Conservation (phyloP, 2,329 filamentous ascomycete genomes). For the Cryphonectria carpinicola region DNA sequence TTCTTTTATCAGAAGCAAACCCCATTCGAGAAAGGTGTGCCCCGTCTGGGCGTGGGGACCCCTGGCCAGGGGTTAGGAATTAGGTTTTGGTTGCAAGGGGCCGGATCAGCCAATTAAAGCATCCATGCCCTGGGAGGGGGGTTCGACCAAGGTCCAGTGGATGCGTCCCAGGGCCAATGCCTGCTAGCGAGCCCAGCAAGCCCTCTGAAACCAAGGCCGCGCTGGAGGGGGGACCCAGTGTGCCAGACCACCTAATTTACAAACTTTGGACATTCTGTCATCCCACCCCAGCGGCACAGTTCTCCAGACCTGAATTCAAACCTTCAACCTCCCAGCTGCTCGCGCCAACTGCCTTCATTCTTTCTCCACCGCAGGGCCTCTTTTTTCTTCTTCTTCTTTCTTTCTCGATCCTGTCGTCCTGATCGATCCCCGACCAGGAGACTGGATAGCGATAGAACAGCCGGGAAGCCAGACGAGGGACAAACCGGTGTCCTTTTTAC, state of each 20-base stretch:
- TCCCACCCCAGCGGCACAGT: not conserved
- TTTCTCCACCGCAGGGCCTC: not conserved
- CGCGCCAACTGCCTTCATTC: not conserved
- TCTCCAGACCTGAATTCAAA: not conserved
- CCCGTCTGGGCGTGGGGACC: not conserved
- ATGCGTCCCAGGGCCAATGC: not conserved
- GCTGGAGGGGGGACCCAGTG: not conserved
- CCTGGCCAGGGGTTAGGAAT: slow-evolving; percentile 1
- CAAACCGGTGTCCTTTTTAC: not conserved
- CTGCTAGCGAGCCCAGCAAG: not conserved
- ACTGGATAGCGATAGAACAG: not conserved
- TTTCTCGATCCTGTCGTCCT: not conserved
- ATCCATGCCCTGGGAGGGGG: not conserved
- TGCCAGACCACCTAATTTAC: not conserved
- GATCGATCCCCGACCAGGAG: not conserved
- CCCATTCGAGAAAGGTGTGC: not conserved
- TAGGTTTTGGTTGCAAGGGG: not conserved
- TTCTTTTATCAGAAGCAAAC: slow-evolving; percentile 2
- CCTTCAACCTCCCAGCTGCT: not conserved
- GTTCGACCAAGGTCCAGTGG: not conserved
- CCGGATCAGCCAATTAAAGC: not conserved
- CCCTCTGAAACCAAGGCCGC: not conserved
- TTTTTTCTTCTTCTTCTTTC: too few species aligned
- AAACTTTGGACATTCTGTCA: slow-evolving; percentile 9
- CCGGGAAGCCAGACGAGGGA: not conserved